A percentile compares a stretch with the other conserved stretches of the same genome.
Conservation (phyloP, 495 filamentous ascomycete species). For the Cryomyces minteri region DNA sequence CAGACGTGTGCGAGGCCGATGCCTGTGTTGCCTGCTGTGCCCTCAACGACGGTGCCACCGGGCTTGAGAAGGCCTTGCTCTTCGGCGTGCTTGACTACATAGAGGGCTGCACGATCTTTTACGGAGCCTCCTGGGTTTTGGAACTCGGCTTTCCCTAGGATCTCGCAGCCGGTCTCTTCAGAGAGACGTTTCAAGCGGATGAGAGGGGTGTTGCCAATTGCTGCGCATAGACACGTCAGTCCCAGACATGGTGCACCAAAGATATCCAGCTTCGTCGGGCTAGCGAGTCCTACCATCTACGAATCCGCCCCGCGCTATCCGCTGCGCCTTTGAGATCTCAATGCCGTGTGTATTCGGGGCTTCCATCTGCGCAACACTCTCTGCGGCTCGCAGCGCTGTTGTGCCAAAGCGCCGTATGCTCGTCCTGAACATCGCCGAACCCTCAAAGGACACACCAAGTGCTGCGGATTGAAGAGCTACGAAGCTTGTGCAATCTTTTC, state of each 20-base stretch:
- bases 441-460: too few relatives aligned
- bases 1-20: slow-evolving; percentile 97
- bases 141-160: slow-evolving; percentile 95
- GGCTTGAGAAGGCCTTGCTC: slow-evolving; percentile 61
- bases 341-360: slow-evolving; percentile 38
- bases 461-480: too few relatives aligned
- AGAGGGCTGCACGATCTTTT: slow-evolving; percentile 91
- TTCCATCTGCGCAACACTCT: slow-evolving; percentile 25
- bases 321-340: slow-evolving; percentile 65
- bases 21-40: slow-evolving; percentile 93
- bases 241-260: neutral
- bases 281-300: slow-evolving; percentile 50
- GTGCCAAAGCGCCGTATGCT: slow-evolving; percentile 36
- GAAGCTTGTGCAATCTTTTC: too few relatives aligned
- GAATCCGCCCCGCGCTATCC: slow-evolving; percentile 55
- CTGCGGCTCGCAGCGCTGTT: slow-evolving; percentile 30
- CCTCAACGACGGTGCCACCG: slow-evolving; percentile 90
- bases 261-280: too few relatives aligned
- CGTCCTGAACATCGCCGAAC: slow-evolving; percentile 32
- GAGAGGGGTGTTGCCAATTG: slow-evolving; percentile 92
- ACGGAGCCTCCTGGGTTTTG: slow-evolving; percentile 94
- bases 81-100: slow-evolving; percentile 87
- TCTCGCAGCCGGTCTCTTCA: slow-evolving; percentile 78
- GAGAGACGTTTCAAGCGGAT: slow-evolving; percentile 81
- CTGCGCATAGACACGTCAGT: slow-evolving; percentile 23